Base-by-base conservation (phyloP, 208 protist species). In the Crithidia fasciculata region DNA sequence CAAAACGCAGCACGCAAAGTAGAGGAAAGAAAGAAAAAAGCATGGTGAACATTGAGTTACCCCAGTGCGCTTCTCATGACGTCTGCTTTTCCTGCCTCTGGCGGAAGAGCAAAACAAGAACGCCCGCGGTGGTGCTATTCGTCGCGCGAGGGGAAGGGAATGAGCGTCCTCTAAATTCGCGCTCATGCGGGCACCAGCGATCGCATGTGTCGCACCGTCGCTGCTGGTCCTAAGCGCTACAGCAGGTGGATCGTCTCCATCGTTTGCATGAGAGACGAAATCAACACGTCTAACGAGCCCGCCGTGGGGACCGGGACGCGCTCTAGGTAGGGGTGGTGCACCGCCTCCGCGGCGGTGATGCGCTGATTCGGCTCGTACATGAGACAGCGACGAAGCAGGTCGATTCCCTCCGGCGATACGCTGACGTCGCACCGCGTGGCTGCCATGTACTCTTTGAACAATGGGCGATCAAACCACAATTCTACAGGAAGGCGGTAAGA, bases 351-450 rank as follows among this genome's bases (percentile, higher is more conserved):
- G 2, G 84, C 89, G 2, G 83, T 93, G 44, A 93, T 83, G 39
- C 91, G 86, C 12, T 84, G 70, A 13, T 50, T 69, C 2, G 91
- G 91, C 72, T 96, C 91, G 52, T 92, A 96, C 54, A 74, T 69
- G 18, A 96, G 71, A 41, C 86, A 86, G n/a, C 72, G 74, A 4
- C 86, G 83, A 13, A 96, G 67, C 8, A 96, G 63, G 67, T 96
- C 81, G 2, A 93, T 73, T 0, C 91, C 91, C 6, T 85, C 82
- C 10, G 78, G 66, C 0, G 89, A 87, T 39, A 82, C 85, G 13
- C 69, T 63, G 6, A 44, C 60, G 37, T 72, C 66, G 65, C 93
- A 90, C 36, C 77, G 76, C 3, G 81, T 86, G 44, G 28, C 59
- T 9, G 79, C 50, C 72, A 94, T 85, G 74, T 85, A 85, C 28